A percentile compares a stretch with the other conserved stretches of the same genome.
Evolutionary conservation across 139 green algal species (phyloP).

Genomic region (Auxenochlorella protothecoides): DNA sequence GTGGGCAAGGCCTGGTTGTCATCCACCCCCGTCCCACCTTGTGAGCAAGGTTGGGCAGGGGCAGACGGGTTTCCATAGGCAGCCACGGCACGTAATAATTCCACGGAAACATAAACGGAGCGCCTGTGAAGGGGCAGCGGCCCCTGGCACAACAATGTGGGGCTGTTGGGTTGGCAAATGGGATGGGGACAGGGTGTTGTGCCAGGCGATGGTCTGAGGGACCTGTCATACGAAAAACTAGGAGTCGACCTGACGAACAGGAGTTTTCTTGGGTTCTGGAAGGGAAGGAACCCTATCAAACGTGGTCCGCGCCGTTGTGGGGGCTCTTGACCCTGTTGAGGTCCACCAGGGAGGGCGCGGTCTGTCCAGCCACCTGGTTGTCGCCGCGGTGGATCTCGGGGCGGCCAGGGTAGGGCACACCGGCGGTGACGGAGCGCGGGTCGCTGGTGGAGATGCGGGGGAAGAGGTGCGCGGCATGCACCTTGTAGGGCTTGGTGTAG

Average conservation of each 20-base stretch:
- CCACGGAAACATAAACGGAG: background rate
- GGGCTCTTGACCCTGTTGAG: background rate
- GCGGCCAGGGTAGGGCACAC: background rate
- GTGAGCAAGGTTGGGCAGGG: no score
- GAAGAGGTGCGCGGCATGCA: slow-evolving; percentile 7
- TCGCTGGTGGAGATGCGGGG: background rate
- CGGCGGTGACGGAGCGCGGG: background rate
- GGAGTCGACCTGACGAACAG: no score
- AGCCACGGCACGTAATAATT: no score
- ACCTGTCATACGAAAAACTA: no score
- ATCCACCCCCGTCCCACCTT: no score
- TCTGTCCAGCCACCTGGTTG: background rate
- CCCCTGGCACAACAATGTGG: background rate
- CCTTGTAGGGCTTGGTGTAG: slow-evolving; percentile 15
- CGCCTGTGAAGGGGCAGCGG: background rate
- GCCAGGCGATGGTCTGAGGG: background rate
- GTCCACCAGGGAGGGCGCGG: background rate
- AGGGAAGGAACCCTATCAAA: background rate
- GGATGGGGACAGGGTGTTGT: background rate
- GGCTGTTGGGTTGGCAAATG: background rate
- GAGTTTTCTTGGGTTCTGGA: no score
- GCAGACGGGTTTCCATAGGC: no score
- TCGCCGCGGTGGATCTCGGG: background rate
- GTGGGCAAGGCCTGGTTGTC: no score
- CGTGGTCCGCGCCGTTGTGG: background rate